phyloP scores from a whole-genome alignment of 768 basidiomycete species.

The Mrakia hoshinonis region DNA sequence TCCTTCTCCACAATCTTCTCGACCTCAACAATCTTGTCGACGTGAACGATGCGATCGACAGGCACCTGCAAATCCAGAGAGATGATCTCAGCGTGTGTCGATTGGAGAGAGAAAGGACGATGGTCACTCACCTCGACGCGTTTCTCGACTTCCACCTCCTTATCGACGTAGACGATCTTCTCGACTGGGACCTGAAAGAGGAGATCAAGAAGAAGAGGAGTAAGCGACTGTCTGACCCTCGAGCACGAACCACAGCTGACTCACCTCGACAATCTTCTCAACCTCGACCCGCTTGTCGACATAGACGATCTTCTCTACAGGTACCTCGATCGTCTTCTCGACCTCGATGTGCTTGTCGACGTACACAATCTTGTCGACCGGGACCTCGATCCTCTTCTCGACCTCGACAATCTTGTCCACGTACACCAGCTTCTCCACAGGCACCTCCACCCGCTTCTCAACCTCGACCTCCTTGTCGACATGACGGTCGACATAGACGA shows the following conservation, averaged over 20 bases:
- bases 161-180: slow-evolving; percentile 34
- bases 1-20: too few relatives aligned
- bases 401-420: slow-evolving; percentile 34
- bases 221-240: neutral
- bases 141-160: slow-evolving; percentile 35
- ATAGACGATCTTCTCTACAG: slow-evolving; percentile 32
- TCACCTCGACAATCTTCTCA: slow-evolving; percentile 25
- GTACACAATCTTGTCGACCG: slow-evolving; percentile 33
- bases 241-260: slow-evolving; percentile 8
- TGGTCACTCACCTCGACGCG: slow-evolving; percentile 24
- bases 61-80: slow-evolving; percentile 29
- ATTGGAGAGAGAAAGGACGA: slow-evolving; percentile 32
- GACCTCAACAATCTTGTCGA: slow-evolving; percentile 35
- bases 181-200: slow-evolving; percentile 33
- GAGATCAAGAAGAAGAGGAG: too few relatives aligned
- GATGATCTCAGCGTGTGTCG: too few relatives aligned
- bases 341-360: slow-evolving; percentile 34
- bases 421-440: slow-evolving; percentile 25
- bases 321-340: slow-evolving; percentile 37
- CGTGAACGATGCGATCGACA: slow-evolving; percentile 33
- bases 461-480: slow-evolving; percentile 34
- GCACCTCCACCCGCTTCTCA: slow-evolving; percentile 33
- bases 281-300: slow-evolving; percentile 31
- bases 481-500: slow-evolving; percentile 32
- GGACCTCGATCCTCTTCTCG: slow-evolving; percentile 34